Percentiles rank a stretch among this genome's conserved stretches.
phyloP scores from a whole-genome alignment of 73 alveolate species.

The Blepharisma japonicum region DNA sequence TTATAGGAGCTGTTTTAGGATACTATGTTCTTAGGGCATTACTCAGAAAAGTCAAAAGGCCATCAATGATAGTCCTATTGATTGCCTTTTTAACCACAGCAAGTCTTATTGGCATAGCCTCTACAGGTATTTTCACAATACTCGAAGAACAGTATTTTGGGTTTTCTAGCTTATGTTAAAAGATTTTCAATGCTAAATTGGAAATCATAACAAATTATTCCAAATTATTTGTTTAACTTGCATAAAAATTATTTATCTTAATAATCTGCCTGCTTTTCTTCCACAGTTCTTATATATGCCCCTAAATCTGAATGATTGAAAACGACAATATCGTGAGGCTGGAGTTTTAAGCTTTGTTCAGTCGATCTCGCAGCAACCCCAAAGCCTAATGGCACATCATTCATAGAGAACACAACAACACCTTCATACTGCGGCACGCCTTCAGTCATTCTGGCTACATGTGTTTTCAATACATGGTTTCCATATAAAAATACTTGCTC shows the following conservation, averaged over 20 bases:
- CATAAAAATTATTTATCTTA: no score
- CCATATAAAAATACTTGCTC: constrained; percentile 94
- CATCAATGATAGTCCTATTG: constrained; percentile 2
- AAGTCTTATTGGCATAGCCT: no score
- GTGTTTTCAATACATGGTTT: constrained; percentile 90
- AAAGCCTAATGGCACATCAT: constrained; percentile 95
- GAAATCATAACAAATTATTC: no score
- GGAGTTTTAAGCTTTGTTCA: constrained; percentile 83
- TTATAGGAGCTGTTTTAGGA: neutral
- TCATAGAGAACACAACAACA: constrained; percentile 85
- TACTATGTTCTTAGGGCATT: neutral
- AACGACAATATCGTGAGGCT: constrained; percentile 90
- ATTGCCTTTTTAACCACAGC: neutral
- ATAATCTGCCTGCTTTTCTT: neutral
- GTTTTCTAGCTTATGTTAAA: no score
- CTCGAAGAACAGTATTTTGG: no score
- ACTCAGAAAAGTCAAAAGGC: neutral
- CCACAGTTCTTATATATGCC: constrained; percentile 80
- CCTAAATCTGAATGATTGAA: constrained; percentile 96
- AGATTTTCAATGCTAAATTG: no score
- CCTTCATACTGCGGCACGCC: constrained; percentile 90
- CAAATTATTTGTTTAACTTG: no score
- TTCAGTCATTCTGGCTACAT: constrained; percentile 94
- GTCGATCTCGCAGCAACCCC: constrained; percentile 95
- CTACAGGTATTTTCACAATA: no score